Conservation (phyloP, 2,329 filamentous ascomycete species). For the Paraconiothyrium brasiliense region DNA sequence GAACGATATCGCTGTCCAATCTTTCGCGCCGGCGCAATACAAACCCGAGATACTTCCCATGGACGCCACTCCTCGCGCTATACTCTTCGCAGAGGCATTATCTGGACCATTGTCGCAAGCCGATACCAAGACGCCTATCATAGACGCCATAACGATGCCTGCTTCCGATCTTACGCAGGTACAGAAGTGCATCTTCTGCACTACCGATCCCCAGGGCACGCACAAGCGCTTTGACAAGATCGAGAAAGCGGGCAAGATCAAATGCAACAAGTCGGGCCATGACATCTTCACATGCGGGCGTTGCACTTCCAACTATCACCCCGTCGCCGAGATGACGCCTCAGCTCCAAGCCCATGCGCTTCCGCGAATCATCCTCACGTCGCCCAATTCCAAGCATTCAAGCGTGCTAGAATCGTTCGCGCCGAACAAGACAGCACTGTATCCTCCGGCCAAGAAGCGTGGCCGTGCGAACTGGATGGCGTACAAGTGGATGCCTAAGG, state of each 20-base stretch:
- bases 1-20: neutral
- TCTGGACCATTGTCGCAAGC: neutral
- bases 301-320: neutral
- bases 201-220: neutral
- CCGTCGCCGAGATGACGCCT: neutral
- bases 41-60: neutral
- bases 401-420: neutral
- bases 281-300: neutral
- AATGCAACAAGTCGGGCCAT: neutral
- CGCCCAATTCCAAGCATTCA: neutral
- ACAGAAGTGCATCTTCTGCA: neutral
- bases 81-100: neutral
- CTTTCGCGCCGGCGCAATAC: neutral
- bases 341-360: neutral
- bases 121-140: neutral
- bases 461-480: neutral
- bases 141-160: neutral
- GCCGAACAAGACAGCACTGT: neutral
- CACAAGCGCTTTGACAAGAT: constrained; percentile 2
- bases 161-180: neutral
- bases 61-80: neutral
- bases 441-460: neutral
- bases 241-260: neutral
- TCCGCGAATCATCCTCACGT: neutral
- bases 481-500: neutral